These are phyloP conservation scores for Ballota nigra DNA, from an alignment of 257 asterid genomes.

Conservation along the genomic window DNA sequence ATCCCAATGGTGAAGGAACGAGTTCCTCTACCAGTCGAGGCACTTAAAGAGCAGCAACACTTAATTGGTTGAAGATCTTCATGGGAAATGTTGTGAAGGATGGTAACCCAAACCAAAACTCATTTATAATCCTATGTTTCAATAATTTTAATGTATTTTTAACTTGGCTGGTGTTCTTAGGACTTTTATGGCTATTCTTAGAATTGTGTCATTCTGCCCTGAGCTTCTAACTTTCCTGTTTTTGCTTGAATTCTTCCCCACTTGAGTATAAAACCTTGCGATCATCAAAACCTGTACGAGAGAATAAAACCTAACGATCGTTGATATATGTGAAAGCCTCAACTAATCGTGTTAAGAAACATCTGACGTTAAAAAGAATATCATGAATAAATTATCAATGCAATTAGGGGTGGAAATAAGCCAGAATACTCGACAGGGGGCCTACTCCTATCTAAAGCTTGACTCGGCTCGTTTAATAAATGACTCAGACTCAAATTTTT, in stretches of 20 bases:
- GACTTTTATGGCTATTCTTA: not conserved
- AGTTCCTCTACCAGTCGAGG: constrained; percentile 36
- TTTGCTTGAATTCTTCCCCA: not conserved
- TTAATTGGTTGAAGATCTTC: not conserved
- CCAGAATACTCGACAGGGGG: too few species aligned
- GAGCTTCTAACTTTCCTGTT: not conserved
- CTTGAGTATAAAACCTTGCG: not conserved
- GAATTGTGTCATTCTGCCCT: not conserved
- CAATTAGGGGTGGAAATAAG: too few species aligned
- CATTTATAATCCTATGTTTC: not conserved
- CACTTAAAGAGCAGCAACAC: not conserved
- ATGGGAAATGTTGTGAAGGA: not conserved
- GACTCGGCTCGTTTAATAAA: too few species aligned
- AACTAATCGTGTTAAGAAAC: not conserved
- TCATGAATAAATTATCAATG: not conserved
- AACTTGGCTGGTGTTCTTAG: not conserved
- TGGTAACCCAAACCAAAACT: not conserved
- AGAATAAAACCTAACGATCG: too few species aligned
- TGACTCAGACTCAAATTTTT: too few species aligned
- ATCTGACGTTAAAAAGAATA: too few species aligned
- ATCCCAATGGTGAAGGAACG: constrained; percentile 48
- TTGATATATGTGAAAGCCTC: too few species aligned
- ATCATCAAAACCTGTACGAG: not conserved
- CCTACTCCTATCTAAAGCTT: too few species aligned
- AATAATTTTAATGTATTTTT: not conserved